These are phyloP conservation scores for Tetragonia tetragonoides DNA, from an alignment of 148 eudicot species.

Conservation along the genomic window DNA sequence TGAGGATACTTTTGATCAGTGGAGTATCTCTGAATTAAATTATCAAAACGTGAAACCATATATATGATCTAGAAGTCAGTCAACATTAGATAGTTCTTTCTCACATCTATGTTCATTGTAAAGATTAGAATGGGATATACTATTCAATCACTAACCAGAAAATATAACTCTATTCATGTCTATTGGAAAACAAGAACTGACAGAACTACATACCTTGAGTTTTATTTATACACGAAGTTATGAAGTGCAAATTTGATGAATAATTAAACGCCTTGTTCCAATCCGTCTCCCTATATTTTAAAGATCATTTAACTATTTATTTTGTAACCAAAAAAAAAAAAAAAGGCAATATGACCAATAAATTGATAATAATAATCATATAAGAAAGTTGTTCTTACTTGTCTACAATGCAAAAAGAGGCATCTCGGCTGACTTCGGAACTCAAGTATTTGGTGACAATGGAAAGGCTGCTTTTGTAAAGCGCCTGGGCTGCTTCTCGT, in stretches of 20 bases:
- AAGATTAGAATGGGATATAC: too few species aligned
- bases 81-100: too few species aligned
- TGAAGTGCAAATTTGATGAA: conserved; percentile 45
- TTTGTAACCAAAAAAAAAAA: background rate
- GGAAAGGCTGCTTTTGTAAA: conserved; percentile 6
- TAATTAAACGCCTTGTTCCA: conserved; percentile 58
- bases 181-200: too few species aligned
- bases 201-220: conserved; percentile 8
- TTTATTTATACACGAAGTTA: conserved; percentile 45
- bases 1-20: too few species aligned
- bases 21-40: too few species aligned
- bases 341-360: background rate
- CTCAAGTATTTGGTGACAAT: background rate
- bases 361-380: background rate
- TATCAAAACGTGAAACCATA: too few species aligned
- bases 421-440: background rate
- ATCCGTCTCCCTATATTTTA: conserved; percentile 36
- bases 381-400: background rate
- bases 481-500: background rate
- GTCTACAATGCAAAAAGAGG: conserved; percentile 10
- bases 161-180: too few species aligned
- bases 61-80: too few species aligned
- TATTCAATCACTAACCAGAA: too few species aligned
- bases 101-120: too few species aligned
- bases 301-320: too few species aligned